Evolutionary conservation across 768 basidiomycete species (phyloP).

Genomic region (Tricholoma bakamatsutake): DNA sequence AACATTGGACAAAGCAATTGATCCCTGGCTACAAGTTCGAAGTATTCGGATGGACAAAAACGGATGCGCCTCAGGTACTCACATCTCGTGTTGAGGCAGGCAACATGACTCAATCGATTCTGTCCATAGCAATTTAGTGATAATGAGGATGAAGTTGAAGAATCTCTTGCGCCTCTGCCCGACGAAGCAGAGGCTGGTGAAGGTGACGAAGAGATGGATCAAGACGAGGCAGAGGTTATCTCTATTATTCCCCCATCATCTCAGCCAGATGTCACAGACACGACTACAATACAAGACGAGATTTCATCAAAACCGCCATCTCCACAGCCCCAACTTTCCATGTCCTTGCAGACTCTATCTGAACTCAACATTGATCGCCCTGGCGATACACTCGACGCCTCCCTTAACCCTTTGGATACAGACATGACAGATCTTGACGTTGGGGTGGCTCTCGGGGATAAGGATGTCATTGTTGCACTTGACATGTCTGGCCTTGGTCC

Average conservation of each 20-base stretch:
- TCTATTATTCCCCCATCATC: slow-evolving; percentile 29
- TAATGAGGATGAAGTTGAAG: slow-evolving; percentile 74
- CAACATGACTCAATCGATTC: neutral
- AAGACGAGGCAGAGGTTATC: slow-evolving; percentile 52
- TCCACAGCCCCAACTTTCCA: slow-evolving; percentile 58
- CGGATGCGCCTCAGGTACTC: slow-evolving; percentile 67
- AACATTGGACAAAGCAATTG: slow-evolving; percentile 79
- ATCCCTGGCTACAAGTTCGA: slow-evolving; percentile 56
- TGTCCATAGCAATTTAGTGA: slow-evolving; percentile 74
- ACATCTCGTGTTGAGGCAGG: neutral
- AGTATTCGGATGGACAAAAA: slow-evolving; percentile 74
- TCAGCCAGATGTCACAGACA: slow-evolving; percentile 21
- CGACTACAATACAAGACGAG: slow-evolving; percentile 36
- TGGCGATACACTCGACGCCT: slow-evolving; percentile 44
- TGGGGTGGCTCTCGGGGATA: slow-evolving; percentile 32
- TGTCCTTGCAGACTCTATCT: slow-evolving; percentile 42
- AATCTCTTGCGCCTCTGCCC: slow-evolving; percentile 76
- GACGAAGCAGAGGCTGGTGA: slow-evolving; percentile 73
- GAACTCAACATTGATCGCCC: slow-evolving; percentile 37
- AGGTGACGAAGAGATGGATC: slow-evolving; percentile 69
- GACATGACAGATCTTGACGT: slow-evolving; percentile 27
- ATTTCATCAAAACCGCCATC: slow-evolving; percentile 57
- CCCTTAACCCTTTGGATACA: slow-evolving; percentile 48
- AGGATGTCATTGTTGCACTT: slow-evolving; percentile 40
- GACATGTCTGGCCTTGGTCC: slow-evolving; percentile 63